Evolutionary conservation across 257 asterid species (phyloP).

Genomic region (Cinchona pubescens): DNA sequence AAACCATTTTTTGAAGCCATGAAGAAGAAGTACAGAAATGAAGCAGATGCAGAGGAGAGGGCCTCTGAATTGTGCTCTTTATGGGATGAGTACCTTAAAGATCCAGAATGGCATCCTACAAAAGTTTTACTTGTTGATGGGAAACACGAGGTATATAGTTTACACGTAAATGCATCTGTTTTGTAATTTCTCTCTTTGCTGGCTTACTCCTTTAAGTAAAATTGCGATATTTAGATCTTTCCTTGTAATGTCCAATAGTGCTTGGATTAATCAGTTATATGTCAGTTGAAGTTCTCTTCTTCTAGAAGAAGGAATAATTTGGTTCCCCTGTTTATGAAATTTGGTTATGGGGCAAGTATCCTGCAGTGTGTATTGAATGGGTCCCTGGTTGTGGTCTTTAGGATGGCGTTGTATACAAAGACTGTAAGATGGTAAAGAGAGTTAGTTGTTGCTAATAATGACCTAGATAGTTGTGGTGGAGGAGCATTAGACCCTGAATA

Average conservation of each 20-base stretch:
- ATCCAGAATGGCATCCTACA: slow-evolving; percentile 92
- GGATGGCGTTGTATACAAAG: background rate
- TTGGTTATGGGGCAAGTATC: background rate
- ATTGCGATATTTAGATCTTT: background rate
- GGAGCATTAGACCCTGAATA: background rate
- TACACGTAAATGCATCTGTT: background rate
- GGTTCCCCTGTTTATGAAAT: too few relatives aligned
- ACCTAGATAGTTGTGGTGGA: background rate
- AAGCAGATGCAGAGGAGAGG: slow-evolving; percentile 67
- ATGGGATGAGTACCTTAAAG: slow-evolving; percentile 94
- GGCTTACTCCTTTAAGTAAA: background rate
- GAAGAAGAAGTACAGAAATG: slow-evolving; percentile 51
- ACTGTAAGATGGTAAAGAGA: background rate
- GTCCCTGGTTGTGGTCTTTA: background rate
- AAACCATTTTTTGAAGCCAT: slow-evolving; percentile 72
- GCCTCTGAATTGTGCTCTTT: slow-evolving; percentile 77
- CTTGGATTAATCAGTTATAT: background rate
- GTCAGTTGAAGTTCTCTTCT: background rate
- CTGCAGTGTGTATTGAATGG: background rate
- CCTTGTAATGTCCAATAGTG: background rate
- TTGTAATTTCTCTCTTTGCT: background rate
- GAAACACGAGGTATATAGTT: slow-evolving; percentile 49
- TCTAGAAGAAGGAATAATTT: too few relatives aligned
- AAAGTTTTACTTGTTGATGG: slow-evolving; percentile 56
- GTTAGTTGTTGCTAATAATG: background rate